Evolutionary conservation across 2,329 filamentous ascomycete species (phyloP).

Genomic region (Amesomyces nigricolor): DNA sequence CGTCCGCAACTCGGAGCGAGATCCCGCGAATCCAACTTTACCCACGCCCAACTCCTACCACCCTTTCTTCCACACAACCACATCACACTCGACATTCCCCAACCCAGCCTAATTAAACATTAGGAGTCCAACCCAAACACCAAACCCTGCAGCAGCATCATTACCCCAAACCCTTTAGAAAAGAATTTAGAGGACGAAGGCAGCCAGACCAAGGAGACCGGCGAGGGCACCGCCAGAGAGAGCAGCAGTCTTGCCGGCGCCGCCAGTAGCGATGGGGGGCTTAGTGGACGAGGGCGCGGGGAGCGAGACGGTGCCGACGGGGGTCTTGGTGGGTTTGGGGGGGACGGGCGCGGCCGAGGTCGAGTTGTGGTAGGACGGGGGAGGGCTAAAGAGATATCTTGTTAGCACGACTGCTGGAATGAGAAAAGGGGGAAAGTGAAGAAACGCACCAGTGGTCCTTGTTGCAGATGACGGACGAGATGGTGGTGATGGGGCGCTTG

Average conservation of each 20-base stretch:
- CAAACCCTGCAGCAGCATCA: not conserved
- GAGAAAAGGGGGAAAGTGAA: not conserved
- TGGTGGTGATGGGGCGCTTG: constrained; percentile 52
- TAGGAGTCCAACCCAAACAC: not conserved
- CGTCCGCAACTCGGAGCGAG: constrained; percentile 3
- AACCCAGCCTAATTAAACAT: too few relatives aligned
- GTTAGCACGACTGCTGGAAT: too few relatives aligned
- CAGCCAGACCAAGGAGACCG: constrained; percentile 55
- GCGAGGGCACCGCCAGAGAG: constrained; percentile 55
- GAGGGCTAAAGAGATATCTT: too few relatives aligned
- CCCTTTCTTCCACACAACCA: not conserved
- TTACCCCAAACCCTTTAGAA: not conserved
- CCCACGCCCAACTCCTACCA: not conserved
- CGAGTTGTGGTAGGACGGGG: constrained; percentile 34
- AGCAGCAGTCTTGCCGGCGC: constrained; percentile 51
- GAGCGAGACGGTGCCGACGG: constrained; percentile 29
- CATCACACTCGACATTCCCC: constrained; percentile 3
- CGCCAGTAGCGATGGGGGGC: constrained; percentile 37
- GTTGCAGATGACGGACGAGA: constrained; percentile 47
- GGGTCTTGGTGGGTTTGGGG: constrained; percentile 29
- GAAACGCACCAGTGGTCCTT: constrained; percentile 42
- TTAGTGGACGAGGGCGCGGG: constrained; percentile 23
- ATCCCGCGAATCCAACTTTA: not conserved
- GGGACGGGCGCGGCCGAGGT: constrained; percentile 27
- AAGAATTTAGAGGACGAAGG: constrained; percentile 51